phyloP scores from a whole-genome alignment of 2,329 filamentous ascomycete genomes.

The Aspergillus clavatus region DNA sequence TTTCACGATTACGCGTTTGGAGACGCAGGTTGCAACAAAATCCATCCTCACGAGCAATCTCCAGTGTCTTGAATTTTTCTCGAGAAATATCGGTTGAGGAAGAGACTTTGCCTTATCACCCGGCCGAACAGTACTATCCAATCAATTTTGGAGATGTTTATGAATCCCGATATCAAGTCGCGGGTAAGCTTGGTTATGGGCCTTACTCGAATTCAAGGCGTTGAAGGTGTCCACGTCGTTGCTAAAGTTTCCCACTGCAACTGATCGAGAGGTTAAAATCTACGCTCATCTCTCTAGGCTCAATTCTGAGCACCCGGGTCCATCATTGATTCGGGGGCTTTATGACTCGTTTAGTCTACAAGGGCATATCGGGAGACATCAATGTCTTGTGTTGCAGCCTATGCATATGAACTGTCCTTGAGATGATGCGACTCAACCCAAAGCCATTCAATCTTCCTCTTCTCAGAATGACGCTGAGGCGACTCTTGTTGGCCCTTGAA shows the following conservation, averaged over 20 bases:
- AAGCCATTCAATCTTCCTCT: constrained; percentile 22
- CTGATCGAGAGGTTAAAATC: constrained; percentile 21
- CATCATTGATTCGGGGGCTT: constrained; percentile 24
- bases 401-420: constrained; percentile 28
- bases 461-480: constrained; percentile 27
- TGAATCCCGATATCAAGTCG: constrained; percentile 29
- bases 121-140: constrained; percentile 34
- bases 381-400: constrained; percentile 28
- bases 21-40: too few relatives aligned
- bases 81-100: constrained; percentile 6
- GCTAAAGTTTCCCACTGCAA: constrained; percentile 14
- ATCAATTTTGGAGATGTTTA: constrained; percentile 34
- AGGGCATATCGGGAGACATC: constrained; percentile 20
- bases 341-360: constrained; percentile 30
- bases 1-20: too few relatives aligned
- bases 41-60: too few relatives aligned
- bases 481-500: constrained; percentile 32
- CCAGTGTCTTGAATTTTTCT: too few relatives aligned
- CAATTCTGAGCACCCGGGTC: constrained; percentile 22
- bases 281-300: constrained; percentile 25
- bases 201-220: constrained; percentile 30
- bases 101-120: constrained; percentile 30
- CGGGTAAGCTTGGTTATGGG: constrained; percentile 38
- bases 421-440: constrained; percentile 26
- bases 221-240: constrained; percentile 29